Percentiles rank a stretch among this genome's conserved stretches.
These are phyloP conservation scores for Bipolaris oryzae DNA, from an alignment of 2,329 filamentous ascomycete species.

Conservation along the genomic window DNA sequence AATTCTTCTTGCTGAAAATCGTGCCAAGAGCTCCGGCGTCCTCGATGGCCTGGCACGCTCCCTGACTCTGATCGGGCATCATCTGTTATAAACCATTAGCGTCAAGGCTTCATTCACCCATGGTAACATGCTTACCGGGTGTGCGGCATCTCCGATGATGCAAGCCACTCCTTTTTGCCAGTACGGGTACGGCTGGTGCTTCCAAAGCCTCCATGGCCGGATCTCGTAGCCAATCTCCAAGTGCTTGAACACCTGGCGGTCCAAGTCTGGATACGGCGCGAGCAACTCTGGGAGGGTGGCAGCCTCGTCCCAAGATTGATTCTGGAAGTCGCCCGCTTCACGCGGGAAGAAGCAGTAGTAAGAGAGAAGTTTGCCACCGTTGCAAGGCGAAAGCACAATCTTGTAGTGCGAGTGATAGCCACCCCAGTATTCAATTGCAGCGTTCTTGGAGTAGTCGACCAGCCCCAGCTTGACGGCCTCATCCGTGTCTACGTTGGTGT, in stretches of 20 bases:
- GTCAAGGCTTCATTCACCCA: neutral
- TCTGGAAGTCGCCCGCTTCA: slow-evolving; percentile 64
- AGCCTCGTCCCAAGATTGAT: slow-evolving; percentile 63
- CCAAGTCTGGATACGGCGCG: slow-evolving; percentile 65
- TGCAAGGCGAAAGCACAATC: slow-evolving; percentile 73
- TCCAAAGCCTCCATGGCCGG: slow-evolving; percentile 69
- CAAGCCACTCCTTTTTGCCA: slow-evolving; percentile 60
- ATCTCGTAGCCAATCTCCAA: slow-evolving; percentile 67
- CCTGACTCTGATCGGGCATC: slow-evolving; percentile 73
- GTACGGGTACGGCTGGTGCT: slow-evolving; percentile 67
- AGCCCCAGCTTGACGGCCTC: slow-evolving; percentile 66
- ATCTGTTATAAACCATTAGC: slow-evolving; percentile 52
- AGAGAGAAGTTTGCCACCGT: slow-evolving; percentile 67
- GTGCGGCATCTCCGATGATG: slow-evolving; percentile 69
- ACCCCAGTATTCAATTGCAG: slow-evolving; percentile 73
- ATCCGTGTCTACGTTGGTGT: slow-evolving; percentile 67
- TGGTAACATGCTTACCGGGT: slow-evolving; percentile 57
- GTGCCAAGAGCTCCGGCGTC: slow-evolving; percentile 68
- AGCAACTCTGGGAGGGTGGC: slow-evolving; percentile 66
- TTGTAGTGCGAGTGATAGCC: slow-evolving; percentile 70
- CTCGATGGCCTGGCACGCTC: slow-evolving; percentile 72
- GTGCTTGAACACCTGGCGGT: slow-evolving; percentile 62
- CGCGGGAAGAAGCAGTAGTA: slow-evolving; percentile 75
- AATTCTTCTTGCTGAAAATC: slow-evolving; percentile 60
- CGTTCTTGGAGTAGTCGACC: slow-evolving; percentile 66